Conservation (phyloP, 2,329 filamentous ascomycete species). For the Westerdykella aurantiaca region DNA sequence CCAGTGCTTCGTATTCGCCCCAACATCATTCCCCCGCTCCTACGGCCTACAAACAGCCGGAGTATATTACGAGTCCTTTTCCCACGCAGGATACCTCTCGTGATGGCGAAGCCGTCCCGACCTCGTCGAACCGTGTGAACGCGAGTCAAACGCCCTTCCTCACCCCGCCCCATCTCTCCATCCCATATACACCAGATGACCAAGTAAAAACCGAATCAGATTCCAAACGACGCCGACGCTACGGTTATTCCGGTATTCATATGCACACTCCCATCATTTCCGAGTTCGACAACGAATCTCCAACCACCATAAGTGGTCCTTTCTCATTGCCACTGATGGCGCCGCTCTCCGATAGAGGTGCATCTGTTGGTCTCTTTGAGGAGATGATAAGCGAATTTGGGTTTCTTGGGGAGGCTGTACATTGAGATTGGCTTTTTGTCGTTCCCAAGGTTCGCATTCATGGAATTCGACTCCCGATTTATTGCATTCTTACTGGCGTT, state of each 20-base stretch:
- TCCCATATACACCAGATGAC: constrained; percentile 8
- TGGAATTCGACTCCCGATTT: too few species aligned
- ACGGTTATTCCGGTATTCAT: constrained; percentile 26
- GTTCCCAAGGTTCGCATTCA: too few species aligned
- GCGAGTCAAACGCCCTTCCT: background rate
- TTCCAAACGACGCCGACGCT: constrained; percentile 22
- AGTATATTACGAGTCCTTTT: constrained; percentile 8
- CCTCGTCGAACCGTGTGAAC: constrained; percentile 1
- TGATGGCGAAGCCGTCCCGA: background rate
- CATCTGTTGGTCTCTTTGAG: constrained; percentile 18
- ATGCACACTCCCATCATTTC: constrained; percentile 33
- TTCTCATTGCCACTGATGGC: too few species aligned
- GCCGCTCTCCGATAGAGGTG: too few species aligned
- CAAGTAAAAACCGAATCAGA: constrained; percentile 5
- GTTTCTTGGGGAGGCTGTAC: constrained; percentile 28
- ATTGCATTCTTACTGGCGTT: too few species aligned
- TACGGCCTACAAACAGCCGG: constrained; percentile 1
- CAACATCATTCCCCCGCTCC: constrained; percentile 16
- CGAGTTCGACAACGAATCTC: constrained; percentile 20
- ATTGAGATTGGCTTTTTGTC: constrained; percentile 7
- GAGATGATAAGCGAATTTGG: constrained; percentile 30
- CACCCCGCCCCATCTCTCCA: constrained; percentile 24
- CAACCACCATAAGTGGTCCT: constrained; percentile 21
- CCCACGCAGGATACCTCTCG: constrained; percentile 7
- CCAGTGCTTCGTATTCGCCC: constrained; percentile 20